Conservation (phyloP, 768 basidiomycete genomes). For the Kwoniella botswanensis region DNA sequence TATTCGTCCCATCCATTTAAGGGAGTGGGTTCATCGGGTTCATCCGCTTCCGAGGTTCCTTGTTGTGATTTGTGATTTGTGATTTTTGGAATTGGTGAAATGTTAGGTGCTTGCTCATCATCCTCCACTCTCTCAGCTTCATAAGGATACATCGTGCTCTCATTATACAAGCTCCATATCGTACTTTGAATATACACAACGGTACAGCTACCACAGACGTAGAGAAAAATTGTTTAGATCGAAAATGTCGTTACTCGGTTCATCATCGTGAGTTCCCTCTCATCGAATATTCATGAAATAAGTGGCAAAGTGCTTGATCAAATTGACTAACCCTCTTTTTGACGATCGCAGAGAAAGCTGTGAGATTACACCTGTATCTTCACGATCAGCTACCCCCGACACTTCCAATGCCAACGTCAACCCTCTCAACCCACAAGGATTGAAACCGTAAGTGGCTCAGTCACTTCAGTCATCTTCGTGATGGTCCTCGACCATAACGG, state of each 20-base stretch:
- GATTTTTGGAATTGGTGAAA: neutral
- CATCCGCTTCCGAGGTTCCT: neutral
- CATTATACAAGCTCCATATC: neutral
- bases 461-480: neutral
- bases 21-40: neutral
- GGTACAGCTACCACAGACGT: neutral
- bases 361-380: slow-evolving; percentile 19
- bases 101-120: slow-evolving; percentile 12
- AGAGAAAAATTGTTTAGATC: neutral
- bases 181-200: neutral
- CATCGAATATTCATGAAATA: neutral
- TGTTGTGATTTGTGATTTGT: slow-evolving; percentile 10
- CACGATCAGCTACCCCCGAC: slow-evolving; percentile 33
- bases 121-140: neutral
- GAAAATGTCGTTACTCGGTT: slow-evolving; percentile 17
- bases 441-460: slow-evolving; percentile 80
- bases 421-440: slow-evolving; percentile 88
- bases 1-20: neutral
- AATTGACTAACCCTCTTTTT: neutral
- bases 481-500: too few species aligned
- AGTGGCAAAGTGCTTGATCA: slow-evolving; percentile 12
- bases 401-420: slow-evolving; percentile 61
- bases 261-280: slow-evolving; percentile 14
- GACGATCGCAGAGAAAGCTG: neutral
- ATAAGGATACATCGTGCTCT: neutral